Conservation (phyloP, 805 yeast genomes). For the Yamadazyma tumulicola region DNA sequence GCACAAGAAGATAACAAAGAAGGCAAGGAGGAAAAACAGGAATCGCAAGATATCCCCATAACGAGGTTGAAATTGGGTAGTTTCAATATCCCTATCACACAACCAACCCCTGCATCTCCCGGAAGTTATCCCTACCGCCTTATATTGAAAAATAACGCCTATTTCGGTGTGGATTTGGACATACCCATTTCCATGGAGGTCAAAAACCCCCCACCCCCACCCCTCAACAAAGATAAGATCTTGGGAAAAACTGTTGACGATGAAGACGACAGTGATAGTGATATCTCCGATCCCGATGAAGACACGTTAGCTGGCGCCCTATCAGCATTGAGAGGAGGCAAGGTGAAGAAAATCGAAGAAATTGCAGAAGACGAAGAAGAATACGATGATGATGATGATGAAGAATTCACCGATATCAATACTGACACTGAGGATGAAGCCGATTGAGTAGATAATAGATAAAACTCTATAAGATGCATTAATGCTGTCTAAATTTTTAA, state of each 20-base stretch:
- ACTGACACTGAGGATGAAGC: conserved; percentile 44
- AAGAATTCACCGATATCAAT: conserved; percentile 42
- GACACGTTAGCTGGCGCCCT: conserved; percentile 74
- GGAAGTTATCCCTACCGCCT: conserved; percentile 71
- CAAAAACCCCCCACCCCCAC: conserved; percentile 36
- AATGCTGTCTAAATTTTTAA: conserved; percentile 20
- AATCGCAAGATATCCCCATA: too few relatives aligned
- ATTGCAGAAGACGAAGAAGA: conserved; percentile 14
- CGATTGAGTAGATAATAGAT: conserved; percentile 8
- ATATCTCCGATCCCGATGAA: conserved; percentile 69
- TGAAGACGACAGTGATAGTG: conserved; percentile 41
- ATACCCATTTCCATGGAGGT: conserved; percentile 72
- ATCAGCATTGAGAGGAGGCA: conserved; percentile 64
- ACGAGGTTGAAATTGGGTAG: conserved; percentile 52
- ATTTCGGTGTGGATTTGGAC: conserved; percentile 79
- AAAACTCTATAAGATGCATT: background rate
- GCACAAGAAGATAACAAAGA: too few relatives aligned
- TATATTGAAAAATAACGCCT: conserved; percentile 65
- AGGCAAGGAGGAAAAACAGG: conserved; percentile 16
- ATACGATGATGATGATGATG: conserved; percentile 39
- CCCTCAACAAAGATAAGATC: conserved; percentile 14
- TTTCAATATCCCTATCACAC: conserved; percentile 67
- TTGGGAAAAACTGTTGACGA: conserved; percentile 26
- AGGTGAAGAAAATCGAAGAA: conserved; percentile 36
- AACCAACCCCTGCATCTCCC: conserved; percentile 71